phyloP scores from a whole-genome alignment of 108 stramenopile genomes.

The Craspedostauros australis region DNA sequence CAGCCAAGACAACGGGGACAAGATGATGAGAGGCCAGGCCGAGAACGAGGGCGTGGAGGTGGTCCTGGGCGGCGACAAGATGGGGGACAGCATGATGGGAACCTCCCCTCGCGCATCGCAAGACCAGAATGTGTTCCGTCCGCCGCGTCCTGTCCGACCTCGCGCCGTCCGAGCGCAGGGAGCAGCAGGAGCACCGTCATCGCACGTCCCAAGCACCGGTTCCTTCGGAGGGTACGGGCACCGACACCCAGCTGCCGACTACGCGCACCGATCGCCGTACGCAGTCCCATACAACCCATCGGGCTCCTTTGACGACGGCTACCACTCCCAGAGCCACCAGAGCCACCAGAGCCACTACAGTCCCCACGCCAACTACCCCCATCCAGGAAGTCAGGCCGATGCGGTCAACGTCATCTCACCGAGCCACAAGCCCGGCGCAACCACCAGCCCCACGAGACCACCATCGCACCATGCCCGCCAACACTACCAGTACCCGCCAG shows the following conservation, averaged over 20 bases:
- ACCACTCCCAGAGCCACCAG: slow-evolving; percentile 8
- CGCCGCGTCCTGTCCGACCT: slow-evolving; percentile 37
- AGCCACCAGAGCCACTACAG: slow-evolving; percentile 43
- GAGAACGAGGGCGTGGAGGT: slow-evolving; percentile 42
- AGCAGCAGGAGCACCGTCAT: slow-evolving; percentile 9
- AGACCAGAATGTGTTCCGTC: slow-evolving; percentile 36
- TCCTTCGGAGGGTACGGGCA: slow-evolving; percentile 30
- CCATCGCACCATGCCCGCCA: slow-evolving; percentile 6
- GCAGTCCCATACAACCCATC: slow-evolving; percentile 30
- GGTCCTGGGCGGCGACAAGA: slow-evolving; percentile 30
- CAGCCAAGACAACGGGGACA: neutral
- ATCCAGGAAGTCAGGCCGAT: slow-evolving; percentile 26
- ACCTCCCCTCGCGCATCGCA: slow-evolving; percentile 4
- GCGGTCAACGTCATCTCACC: slow-evolving; percentile 55
- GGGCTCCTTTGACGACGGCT: slow-evolving; percentile 44
- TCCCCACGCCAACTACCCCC: slow-evolving; percentile 50
- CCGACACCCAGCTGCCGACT: slow-evolving; percentile 6
- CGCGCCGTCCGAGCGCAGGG: slow-evolving; percentile 25
- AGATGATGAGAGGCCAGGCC: neutral
- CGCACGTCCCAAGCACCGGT: slow-evolving; percentile 23
- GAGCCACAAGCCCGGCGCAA: slow-evolving; percentile 21
- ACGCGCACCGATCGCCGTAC: slow-evolving; percentile 20
- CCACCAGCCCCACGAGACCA: slow-evolving; percentile 1
- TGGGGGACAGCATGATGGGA: slow-evolving; percentile 17
- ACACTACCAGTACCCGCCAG: slow-evolving; percentile 43